Conservation (phyloP, 1,284 basidiomycete genomes). For the Ganoderma boninense region DNA sequence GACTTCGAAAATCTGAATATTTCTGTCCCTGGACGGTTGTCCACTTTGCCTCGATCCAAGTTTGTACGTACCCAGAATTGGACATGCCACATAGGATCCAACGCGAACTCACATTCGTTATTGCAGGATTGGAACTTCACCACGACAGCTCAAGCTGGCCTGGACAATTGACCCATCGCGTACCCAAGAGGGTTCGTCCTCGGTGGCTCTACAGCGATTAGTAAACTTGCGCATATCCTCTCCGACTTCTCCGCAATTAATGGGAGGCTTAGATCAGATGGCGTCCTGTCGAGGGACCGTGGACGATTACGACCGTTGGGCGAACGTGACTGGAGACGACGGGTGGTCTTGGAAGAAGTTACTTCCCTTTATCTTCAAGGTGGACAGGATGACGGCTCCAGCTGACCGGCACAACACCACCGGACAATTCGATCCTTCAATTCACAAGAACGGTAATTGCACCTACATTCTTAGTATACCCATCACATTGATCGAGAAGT, state of each 20-base stretch:
- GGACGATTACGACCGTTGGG: conserved; percentile 43
- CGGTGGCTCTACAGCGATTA: conserved; percentile 36
- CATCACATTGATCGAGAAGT: conserved; percentile 32
- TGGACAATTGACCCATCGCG: conserved; percentile 37
- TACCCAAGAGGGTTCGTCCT: conserved; percentile 37
- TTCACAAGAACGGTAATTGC: conserved; percentile 22
- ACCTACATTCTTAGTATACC: background rate
- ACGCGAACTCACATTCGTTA: background rate
- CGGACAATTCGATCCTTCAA: conserved; percentile 20
- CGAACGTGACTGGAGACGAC: conserved; percentile 39
- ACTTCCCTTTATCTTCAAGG: conserved; percentile 33
- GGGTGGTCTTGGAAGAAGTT: conserved; percentile 43
- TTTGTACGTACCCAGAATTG: conserved; percentile 3
- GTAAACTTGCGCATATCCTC: conserved; percentile 25
- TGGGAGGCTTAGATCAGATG: conserved; percentile 46
- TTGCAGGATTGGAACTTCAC: conserved; percentile 31
- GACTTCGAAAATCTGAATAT: conserved; percentile 12
- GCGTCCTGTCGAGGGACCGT: conserved; percentile 49
- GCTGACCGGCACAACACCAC: conserved; percentile 24
- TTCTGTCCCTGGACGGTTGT: background rate
- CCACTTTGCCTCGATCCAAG: background rate
- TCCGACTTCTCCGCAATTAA: conserved; percentile 2
- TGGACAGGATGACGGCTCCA: conserved; percentile 24
- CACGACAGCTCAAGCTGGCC: conserved; percentile 30
- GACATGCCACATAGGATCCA: background rate